Evolutionary conservation across 768 basidiomycete species (phyloP), one percentile per base, ranked within the genome.

Genomic region (Suillus brevipes): DNA sequence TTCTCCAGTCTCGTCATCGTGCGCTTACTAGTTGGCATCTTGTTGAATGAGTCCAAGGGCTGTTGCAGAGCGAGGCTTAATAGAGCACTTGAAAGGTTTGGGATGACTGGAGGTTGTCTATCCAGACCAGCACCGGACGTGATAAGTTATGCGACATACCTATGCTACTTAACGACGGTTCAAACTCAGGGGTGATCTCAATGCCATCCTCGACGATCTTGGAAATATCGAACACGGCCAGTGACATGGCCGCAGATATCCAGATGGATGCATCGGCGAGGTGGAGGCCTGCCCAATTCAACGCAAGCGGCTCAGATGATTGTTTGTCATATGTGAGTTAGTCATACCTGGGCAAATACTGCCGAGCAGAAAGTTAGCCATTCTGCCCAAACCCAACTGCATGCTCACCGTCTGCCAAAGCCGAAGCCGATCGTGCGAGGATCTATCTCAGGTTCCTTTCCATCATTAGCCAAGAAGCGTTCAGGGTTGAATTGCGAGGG

Each of bases 381-480:
- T 50, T 50, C 14, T 3, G 25, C 13, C 25, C 47, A 25, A 25
- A 25, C 6, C 1, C 25, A 50, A 25, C 6, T 14, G 6, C 7
- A 14, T 25, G 13, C 49, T 50, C 14, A 50, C 49, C 25, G 79
- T 23, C 84, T 79, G 20, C 82, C 83, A 60, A 76, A 85, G 1
- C 84, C 84, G 65, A 85, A 85, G 64, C 77, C 80, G 1, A 78
- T 62, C 0, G 71, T 74, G 8, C 80, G 76, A 0, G 83, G 84
- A 14, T 50, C 49, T 6, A 14, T 25, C 25, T 50, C 49, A 50
- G 49, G 49, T 16, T 50, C 25, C 23, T 50, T 50, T 25, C 49
- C 49, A 50, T 50, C 49, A 6, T 50, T 50, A 8, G 49, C 23
- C 25, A 50, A 50, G 49, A 50, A 50, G 23, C 25, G 49, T 50